Evolutionary conservation across 2,329 filamentous ascomycete genomes (phyloP), one percentile per base, ranked within the genome.

Genomic region (Pseudocercospora fuligena): DNA sequence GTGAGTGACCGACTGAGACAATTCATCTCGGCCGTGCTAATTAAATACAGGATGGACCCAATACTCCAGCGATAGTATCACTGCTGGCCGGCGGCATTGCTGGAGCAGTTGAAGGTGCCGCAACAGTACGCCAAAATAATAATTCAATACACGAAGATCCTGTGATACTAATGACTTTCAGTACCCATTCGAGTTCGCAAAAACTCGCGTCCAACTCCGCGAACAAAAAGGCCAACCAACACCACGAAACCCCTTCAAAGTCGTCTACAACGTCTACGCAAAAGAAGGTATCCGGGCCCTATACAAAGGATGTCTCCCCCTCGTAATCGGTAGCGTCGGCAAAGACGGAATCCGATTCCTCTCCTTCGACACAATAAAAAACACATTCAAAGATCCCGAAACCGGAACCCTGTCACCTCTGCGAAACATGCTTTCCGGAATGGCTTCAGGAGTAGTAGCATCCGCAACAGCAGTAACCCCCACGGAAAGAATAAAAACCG

Each of bases 301-400:
- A 2, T 90, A 90, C 74, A 89, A 87, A 66, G 88, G 88, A 29
- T 91, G 85, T 74, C 84, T 83, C 8, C 86, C 86, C 0, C 80
- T 90, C 12, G 83, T 89, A 25, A 77, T 88, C 12, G 88, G 88
- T 11, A 87, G 86, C 6, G 81, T 89, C 1, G 86, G 81, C 58
- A 91, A 91, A 79, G 88, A 90, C 72, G 88, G 84, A 5, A 85
- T 91, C 14, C 85, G 89, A 0, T 91, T 91, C 72, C 77, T 90
- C 12, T 87, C 86, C 3, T 91, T 89, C 74, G 88, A 91, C 73
- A 84, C 84, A 0, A 88, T 91, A 73, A 89, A 88, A 70, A 84
- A 86, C 67, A 76, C 80, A 0, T 86, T 86, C 73, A 84, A 87
- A 65, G 82, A 86, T 60, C 79, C 79, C 2, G 83, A 87, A 6